These are phyloP conservation scores for Leccinum sublutescens DNA, from an alignment of 768 basidiomycete species.

Conservation along the genomic window DNA sequence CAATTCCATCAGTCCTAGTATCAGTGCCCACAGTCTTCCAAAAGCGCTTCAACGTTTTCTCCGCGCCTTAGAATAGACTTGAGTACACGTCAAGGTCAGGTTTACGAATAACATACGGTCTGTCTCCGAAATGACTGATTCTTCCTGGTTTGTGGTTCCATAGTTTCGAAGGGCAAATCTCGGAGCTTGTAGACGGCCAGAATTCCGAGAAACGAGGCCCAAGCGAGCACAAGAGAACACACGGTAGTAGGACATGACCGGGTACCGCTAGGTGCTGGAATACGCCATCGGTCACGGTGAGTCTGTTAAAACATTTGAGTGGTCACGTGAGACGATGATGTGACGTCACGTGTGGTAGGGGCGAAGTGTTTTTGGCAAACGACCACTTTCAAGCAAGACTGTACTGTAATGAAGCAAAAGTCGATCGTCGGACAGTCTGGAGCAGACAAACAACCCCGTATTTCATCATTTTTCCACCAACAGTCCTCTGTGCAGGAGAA, in stretches of 20 bases:
- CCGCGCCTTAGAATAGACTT: constrained; percentile 58
- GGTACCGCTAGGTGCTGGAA: neutral
- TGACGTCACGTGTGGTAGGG: constrained; percentile 24
- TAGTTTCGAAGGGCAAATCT: constrained; percentile 11
- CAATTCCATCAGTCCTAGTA: constrained; percentile 47
- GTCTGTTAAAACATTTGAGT: constrained; percentile 3
- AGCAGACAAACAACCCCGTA: constrained; percentile 33
- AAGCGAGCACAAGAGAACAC: constrained; percentile 6
- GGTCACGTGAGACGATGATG: constrained; percentile 24
- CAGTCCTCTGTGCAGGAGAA: constrained; percentile 26
- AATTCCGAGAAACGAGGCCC: neutral
- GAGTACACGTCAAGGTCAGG: neutral
- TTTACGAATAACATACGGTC: constrained; percentile 48
- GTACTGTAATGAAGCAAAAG: constrained; percentile 22
- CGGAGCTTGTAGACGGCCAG: neutral
- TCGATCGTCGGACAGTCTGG: neutral
- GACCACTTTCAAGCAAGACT: neutral
- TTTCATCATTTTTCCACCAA: constrained; percentile 43
- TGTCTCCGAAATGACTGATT: constrained; percentile 54
- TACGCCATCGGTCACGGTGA: neutral
- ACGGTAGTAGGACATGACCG: constrained; percentile 11
- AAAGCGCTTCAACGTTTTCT: constrained; percentile 83
- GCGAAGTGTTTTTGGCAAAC: neutral
- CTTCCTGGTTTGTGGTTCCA: constrained; percentile 32
- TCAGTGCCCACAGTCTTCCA: constrained; percentile 92